These are phyloP conservation scores for Orbilia javanica DNA, from an alignment of 2,329 filamentous ascomycete species.

Conservation along the genomic window DNA sequence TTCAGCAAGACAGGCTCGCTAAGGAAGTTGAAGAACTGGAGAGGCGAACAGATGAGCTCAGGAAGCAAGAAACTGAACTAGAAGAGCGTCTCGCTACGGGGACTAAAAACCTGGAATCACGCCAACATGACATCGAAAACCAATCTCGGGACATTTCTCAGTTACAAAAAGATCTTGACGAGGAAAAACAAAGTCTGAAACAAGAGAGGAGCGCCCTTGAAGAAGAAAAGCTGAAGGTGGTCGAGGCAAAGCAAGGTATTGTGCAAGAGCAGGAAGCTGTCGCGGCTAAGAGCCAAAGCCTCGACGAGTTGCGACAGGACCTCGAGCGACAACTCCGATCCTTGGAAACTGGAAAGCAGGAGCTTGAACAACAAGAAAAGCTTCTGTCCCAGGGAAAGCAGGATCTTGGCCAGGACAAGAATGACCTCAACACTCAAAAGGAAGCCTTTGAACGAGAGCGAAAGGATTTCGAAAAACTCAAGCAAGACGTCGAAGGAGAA, in stretches of 20 bases:
- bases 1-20: slow-evolving; percentile 15
- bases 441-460: slow-evolving; percentile 21
- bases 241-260: neutral
- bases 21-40: slow-evolving; percentile 14
- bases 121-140: slow-evolving; percentile 6
- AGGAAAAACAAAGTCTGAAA: slow-evolving; percentile 21
- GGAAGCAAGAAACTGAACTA: slow-evolving; percentile 17
- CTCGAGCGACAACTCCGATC: slow-evolving; percentile 19
- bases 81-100: slow-evolving; percentile 14
- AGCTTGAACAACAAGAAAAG: slow-evolving; percentile 27
- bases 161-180: neutral
- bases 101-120: slow-evolving; percentile 10
- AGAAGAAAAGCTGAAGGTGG: neutral
- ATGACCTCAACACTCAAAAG: neutral
- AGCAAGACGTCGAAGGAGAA: neutral
- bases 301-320: slow-evolving; percentile 10
- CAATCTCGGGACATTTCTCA: slow-evolving; percentile 4
- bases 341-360: slow-evolving; percentile 13
- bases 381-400: slow-evolving; percentile 15
- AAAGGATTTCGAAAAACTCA: slow-evolving; percentile 25
- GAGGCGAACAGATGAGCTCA: slow-evolving; percentile 12
- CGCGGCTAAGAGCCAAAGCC: neutral
- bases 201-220: slow-evolving; percentile 10
- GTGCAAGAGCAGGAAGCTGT: slow-evolving; percentile 1
- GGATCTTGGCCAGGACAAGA: slow-evolving; percentile 5